Base-by-base conservation (phyloP, 1,284 basidiomycete genomes). In the Takashimella koratensis region DNA sequence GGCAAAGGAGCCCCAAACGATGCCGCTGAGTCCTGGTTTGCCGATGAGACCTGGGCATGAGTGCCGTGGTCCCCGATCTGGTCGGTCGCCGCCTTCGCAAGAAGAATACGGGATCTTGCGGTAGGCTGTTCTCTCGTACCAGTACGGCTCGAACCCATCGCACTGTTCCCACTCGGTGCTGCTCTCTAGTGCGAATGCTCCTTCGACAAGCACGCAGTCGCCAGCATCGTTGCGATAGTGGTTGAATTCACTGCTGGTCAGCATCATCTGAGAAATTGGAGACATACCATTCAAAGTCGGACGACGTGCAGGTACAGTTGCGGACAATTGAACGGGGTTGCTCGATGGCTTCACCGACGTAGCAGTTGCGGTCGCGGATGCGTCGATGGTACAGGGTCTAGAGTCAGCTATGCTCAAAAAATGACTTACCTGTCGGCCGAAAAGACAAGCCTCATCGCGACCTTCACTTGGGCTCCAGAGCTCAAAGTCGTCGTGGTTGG, bases 401-500 rank as follows among this genome's bases (percentile, higher is more conserved):
- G n/a, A 5, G 20, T 24, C 16, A 39, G n/a, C 5, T 10, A 22
- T 4, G 16, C 45, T 42, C 11, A 5, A 36, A 16, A 40, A 25
- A 43, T 1, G 4, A 57, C 77, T 43, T 51, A 88, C 89, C 80
- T 87, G 86, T 57, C 87, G 82, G 24, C 93, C 93, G 65, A 96
- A 97, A 13, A 97, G 71, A 76, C 88, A 90, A 52, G 79, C 76
- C 71, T 91, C 87, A 22, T 79, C 76, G 2, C 93, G 83, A 49
- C 85, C 84, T 68, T 93, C 86, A 54, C 87, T 88, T 0, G 93
- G 93, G 71, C 87, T 90, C 93, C 94, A 97, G 3, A 94, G 76
- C 73, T 96, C 93, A 69, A 96, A 97, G 74, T 97, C 93, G 66
- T 96, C 92, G 45, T 85, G 77, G 26, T 81, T 81, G 3, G 90